Base-by-base conservation (phyloP, 352 stramenopile genomes). In the Phytopythium aichiense region DNA sequence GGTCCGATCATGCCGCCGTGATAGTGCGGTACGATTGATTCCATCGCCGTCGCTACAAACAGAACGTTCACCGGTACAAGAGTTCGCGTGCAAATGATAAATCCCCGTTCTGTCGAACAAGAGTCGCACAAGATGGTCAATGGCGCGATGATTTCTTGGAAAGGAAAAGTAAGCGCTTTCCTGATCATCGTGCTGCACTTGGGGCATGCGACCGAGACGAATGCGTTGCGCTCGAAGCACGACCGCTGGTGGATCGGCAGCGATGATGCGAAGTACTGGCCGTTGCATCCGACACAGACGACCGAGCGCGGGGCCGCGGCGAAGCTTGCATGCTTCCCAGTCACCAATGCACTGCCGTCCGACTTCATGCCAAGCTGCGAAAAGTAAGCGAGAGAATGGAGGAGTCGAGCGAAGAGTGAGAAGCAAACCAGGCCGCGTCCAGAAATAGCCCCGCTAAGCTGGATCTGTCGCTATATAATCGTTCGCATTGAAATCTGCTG, bases 201-300 rank as follows among this genome's bases (percentile, higher is more conserved):
- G 9, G 63, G 54, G 35, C 83, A 92, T 33, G 45, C 22, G 12
- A 92, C 49, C 15, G 83, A 63, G 11, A 81, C 72, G 38, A 87
- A 88, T 2, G 71, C 64, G 33, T 92, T 79, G n/a, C 74, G 74
- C 42, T 81, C 72, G 57, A 86, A 92, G 57, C 83, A 92, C 5
- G 63, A 73, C 56, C 89, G 89, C 58, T 90, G 80, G 52, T 92
- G 83, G 59, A 92, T 88, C 0, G 67, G 64, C n/a, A 92, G 58
- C 37, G 83, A 90, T 20, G 67, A 72, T 4, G 73, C 59, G 30
- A 92, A 92, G 63, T 77, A 92, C 33, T 82, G 74, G 35, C 75
- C 72, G 16, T 77, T 65, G 37, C 83, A 92, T 4, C 54, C 75
- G 28, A 68, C 52, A 46, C 83, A 92, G 13, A 71, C 52, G 25